Evolutionary conservation across 1,139 yeast genomes (phyloP).

Genomic region (Yamadazyma mexicana): DNA sequence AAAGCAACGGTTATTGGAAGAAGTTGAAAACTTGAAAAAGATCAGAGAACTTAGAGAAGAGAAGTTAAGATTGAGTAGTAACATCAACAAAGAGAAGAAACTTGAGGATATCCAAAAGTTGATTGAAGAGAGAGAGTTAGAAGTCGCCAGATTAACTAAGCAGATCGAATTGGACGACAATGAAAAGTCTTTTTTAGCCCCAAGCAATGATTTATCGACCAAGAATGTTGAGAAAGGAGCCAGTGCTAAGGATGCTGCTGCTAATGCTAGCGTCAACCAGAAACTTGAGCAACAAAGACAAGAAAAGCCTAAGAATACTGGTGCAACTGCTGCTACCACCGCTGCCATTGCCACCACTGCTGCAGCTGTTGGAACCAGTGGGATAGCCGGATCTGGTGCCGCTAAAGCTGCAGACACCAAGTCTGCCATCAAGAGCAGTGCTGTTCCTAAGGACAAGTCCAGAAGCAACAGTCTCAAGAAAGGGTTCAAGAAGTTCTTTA

Average conservation of each 20-base stretch:
- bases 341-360: constrained; percentile 13
- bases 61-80: constrained; percentile 32
- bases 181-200: constrained; percentile 17
- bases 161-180: constrained; percentile 36
- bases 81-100: constrained; percentile 24
- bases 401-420: constrained; percentile 2
- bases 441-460: constrained; percentile 8
- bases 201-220: constrained; percentile 6
- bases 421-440: constrained; percentile 3
- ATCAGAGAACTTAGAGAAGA: constrained; percentile 41
- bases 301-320: neutral
- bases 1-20: constrained; percentile 35
- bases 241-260: constrained; percentile 4
- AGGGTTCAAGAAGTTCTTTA: constrained; percentile 13
- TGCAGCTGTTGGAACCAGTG: constrained; percentile 11
- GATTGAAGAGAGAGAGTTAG: constrained; percentile 37
- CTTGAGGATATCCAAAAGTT: constrained; percentile 33
- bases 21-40: constrained; percentile 40
- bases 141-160: constrained; percentile 33
- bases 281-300: neutral
- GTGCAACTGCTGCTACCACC: constrained; percentile 7
- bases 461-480: constrained; percentile 15
- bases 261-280: neutral
- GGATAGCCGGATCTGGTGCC: constrained; percentile 12
- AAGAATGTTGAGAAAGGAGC: constrained; percentile 6